A percentile compares a stretch with the other conserved stretches of the same genome.
These are phyloP conservation scores for Eutrema yunnanense DNA, from an alignment of 345 rosid species.

Conservation along the genomic window DNA sequence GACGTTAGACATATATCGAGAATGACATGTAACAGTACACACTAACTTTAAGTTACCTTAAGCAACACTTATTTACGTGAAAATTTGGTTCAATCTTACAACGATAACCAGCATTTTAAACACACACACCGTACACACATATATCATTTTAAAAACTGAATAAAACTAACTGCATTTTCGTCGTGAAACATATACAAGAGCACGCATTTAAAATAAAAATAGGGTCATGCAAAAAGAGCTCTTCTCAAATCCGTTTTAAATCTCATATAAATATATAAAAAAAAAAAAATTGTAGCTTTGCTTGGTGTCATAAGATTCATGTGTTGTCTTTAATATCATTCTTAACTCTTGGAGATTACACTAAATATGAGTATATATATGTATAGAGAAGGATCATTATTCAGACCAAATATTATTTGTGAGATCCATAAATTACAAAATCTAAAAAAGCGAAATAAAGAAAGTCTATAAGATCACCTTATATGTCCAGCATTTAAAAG, in stretches of 20 bases:
- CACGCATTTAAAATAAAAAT: not conserved
- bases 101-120: not conserved
- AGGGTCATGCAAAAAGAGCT: slow-evolving; percentile 20
- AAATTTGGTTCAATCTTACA: not conserved
- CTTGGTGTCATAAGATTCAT: slow-evolving; percentile 24
- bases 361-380: not conserved
- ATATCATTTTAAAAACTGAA: not conserved
- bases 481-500: not conserved
- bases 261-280: not conserved
- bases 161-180: not conserved
- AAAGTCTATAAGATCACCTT: not conserved
- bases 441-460: not conserved
- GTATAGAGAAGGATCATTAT: not conserved
- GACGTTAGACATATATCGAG: not conserved
- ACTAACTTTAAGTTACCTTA: no score
- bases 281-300: not conserved
- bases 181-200: not conserved
- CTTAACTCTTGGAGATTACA: not conserved
- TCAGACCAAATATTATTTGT: not conserved
- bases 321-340: slow-evolving; percentile 14
- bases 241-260: slow-evolving; percentile 16
- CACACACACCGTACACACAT: not conserved
- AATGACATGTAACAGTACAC: not conserved
- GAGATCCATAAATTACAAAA: not conserved
- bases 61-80: not conserved